These are phyloP conservation scores for Annona cherimola DNA, from an alignment of 164 flowering plant genomes.

Conservation along the genomic window DNA sequence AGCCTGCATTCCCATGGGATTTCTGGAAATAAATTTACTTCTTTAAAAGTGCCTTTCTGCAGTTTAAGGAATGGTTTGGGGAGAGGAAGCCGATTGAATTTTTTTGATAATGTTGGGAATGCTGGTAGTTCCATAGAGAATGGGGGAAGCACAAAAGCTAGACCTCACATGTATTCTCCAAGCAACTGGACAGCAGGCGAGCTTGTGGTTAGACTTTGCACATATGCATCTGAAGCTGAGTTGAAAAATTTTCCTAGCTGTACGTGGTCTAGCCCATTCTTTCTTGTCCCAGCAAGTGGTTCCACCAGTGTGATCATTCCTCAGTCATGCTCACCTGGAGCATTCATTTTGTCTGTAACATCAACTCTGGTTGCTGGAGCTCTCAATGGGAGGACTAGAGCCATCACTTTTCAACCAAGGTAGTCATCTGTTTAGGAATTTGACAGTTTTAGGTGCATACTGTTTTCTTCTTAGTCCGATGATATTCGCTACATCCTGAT, in stretches of 20 bases:
- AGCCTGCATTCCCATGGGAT: slow-evolving; percentile 14
- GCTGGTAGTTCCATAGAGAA: slow-evolving; percentile 18
- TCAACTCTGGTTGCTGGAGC: slow-evolving; percentile 55
- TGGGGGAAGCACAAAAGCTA: slow-evolving; percentile 33
- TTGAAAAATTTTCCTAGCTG: slow-evolving; percentile 22
- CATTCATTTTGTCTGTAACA: slow-evolving; percentile 65
- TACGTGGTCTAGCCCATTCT: slow-evolving; percentile 74
- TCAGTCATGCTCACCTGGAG: slow-evolving; percentile 42
- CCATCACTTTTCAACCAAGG: slow-evolving; percentile 89
- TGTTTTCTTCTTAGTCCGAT: too few species aligned
- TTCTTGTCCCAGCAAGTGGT: slow-evolving; percentile 75
- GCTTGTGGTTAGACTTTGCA: slow-evolving; percentile 50
- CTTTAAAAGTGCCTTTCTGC: slow-evolving; percentile 14
- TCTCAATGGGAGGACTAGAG: slow-evolving; percentile 58
- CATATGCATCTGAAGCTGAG: slow-evolving; percentile 27
- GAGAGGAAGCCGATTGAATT: slow-evolving; percentile 16
- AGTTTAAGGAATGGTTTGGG: slow-evolving; percentile 5
- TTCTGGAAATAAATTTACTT: slow-evolving; percentile 18
- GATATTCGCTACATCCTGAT: too few species aligned
- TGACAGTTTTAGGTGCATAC: too few species aligned
- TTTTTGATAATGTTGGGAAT: slow-evolving; percentile 9
- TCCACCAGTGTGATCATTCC: slow-evolving; percentile 73
- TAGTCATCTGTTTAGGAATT: slow-evolving; percentile 12
- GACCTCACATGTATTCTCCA: slow-evolving; percentile 61
- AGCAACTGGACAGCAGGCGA: slow-evolving; percentile 47